A percentile compares a stretch with the other conserved stretches of the same genome.
Conservation (phyloP, 768 basidiomycete species). For the Pholiota microspora region DNA sequence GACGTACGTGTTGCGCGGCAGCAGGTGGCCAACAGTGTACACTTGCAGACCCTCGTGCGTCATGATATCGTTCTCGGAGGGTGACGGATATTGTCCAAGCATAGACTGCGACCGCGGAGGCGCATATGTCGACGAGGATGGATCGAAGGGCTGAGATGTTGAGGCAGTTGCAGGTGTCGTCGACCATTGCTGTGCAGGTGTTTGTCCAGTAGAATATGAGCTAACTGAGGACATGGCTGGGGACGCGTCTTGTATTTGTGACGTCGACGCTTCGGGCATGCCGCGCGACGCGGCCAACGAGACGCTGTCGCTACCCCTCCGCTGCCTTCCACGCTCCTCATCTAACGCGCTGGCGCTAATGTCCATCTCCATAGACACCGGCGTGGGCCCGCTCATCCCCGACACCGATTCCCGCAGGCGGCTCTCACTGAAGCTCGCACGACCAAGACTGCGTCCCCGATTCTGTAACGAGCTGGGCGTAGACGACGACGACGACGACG, state of each 20-base stretch:
- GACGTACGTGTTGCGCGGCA: constrained; percentile 46
- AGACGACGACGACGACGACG: neutral
- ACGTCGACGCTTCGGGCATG: neutral
- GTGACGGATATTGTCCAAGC: neutral
- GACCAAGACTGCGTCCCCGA: constrained; percentile 7
- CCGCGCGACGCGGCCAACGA: neutral
- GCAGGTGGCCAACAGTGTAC: constrained; percentile 75
- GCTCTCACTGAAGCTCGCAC: constrained; percentile 5
- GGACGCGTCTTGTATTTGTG: constrained; percentile 5
- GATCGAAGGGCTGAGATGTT: neutral
- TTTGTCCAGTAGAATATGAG: neutral
- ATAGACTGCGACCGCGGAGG: neutral
- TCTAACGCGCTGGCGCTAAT: neutral
- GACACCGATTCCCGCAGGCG: neutral
- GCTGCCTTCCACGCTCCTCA: neutral
- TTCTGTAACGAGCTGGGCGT: constrained; percentile 41
- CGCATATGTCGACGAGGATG: neutral
- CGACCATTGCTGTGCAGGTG: neutral
- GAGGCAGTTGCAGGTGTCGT: neutral
- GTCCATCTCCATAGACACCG: neutral
- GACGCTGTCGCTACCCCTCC: constrained; percentile 1
- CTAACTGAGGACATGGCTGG: neutral
- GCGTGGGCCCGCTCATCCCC: neutral
- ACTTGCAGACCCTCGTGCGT: constrained; percentile 72
- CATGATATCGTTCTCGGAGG: constrained; percentile 18